Conservation (phyloP, 1,139 yeast species). For the Kodamaea suecica region DNA sequence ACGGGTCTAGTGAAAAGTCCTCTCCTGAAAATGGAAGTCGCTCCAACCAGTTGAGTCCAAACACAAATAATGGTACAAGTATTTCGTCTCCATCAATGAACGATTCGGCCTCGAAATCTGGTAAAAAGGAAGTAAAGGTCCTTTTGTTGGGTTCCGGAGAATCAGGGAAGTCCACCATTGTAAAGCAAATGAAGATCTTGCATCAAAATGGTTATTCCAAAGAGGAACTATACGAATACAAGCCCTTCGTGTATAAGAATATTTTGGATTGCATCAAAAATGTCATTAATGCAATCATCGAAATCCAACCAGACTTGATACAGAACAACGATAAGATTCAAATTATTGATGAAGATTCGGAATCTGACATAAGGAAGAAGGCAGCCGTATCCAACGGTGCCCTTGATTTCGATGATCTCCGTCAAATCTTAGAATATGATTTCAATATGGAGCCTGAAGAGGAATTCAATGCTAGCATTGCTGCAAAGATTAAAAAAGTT, state of each 20-base stretch:
- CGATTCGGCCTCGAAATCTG: background rate
- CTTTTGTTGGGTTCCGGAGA: slow-evolving; percentile 75
- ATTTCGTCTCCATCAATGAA: background rate
- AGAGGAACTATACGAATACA: slow-evolving; percentile 62
- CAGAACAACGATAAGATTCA: slow-evolving; percentile 23
- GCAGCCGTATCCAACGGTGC: slow-evolving; percentile 14
- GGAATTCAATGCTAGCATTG: slow-evolving; percentile 44
- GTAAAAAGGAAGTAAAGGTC: slow-evolving; percentile 52
- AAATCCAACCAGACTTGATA: slow-evolving; percentile 48
- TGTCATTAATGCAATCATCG: slow-evolving; percentile 54
- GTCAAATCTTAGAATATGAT: slow-evolving; percentile 47
- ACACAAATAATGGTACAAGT: slow-evolving; percentile 1
- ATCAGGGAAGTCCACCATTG: slow-evolving; percentile 73
- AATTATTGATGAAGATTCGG: slow-evolving; percentile 11
- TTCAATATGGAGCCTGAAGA: slow-evolving; percentile 48
- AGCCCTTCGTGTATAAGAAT: slow-evolving; percentile 68
- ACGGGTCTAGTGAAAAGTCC: slow-evolving; percentile 6
- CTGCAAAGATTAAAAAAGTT: slow-evolving; percentile 43
- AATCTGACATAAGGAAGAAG: background rate
- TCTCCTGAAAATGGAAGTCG: slow-evolving; percentile 1
- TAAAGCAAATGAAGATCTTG: slow-evolving; percentile 70
- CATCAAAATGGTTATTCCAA: slow-evolving; percentile 68
- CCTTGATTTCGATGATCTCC: slow-evolving; percentile 41
- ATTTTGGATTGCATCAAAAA: slow-evolving; percentile 64
- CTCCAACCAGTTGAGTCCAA: slow-evolving; percentile 5